Evolutionary conservation across 140 eudicot species (phyloP).

Genomic region (Senecio squalidus): DNA sequence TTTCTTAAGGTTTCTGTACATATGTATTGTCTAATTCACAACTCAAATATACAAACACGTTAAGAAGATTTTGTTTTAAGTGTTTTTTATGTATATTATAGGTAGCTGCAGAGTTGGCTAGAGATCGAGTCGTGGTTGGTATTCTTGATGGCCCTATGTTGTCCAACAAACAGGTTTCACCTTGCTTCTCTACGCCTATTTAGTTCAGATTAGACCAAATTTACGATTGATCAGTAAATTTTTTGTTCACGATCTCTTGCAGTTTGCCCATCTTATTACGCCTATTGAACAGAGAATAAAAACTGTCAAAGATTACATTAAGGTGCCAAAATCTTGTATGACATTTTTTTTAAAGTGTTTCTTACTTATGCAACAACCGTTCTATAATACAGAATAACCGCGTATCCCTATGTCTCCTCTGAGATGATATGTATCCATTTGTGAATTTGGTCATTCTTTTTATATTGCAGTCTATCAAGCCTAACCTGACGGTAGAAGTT

Average conservation of each 20-base stretch:
- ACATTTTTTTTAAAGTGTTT: background rate
- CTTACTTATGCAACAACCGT: slow-evolving; percentile 7
- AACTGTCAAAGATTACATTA: slow-evolving; percentile 62
- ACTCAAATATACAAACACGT: background rate
- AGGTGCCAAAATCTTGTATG: slow-evolving; percentile 44
- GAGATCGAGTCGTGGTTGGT: slow-evolving; percentile 78
- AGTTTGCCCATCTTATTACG: slow-evolving; percentile 75
- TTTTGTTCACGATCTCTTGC: slow-evolving; percentile 21
- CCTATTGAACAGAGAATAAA: slow-evolving; percentile 63
- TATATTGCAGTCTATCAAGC: slow-evolving; percentile 65
- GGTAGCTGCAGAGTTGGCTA: slow-evolving; percentile 69
- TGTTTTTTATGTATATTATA: slow-evolving; percentile 8
- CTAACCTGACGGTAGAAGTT: slow-evolving; percentile 67
- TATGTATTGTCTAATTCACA: background rate
- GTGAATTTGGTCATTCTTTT: slow-evolving; percentile 6
- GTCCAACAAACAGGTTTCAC: slow-evolving; percentile 57
- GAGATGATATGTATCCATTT: background rate
- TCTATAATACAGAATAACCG: background rate
- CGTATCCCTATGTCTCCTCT: too few species aligned
- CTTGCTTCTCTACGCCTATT: background rate
- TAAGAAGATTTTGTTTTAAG: background rate
- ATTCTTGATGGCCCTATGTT: slow-evolving; percentile 87
- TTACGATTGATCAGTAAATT: background rate
- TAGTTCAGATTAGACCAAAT: too few species aligned
- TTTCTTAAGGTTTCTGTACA: slow-evolving; percentile 60